Evolutionary conservation across 2,329 filamentous ascomycete species (phyloP), one percentile per base, ranked within the genome.

Genomic region (Diplocarpon rosae): DNA sequence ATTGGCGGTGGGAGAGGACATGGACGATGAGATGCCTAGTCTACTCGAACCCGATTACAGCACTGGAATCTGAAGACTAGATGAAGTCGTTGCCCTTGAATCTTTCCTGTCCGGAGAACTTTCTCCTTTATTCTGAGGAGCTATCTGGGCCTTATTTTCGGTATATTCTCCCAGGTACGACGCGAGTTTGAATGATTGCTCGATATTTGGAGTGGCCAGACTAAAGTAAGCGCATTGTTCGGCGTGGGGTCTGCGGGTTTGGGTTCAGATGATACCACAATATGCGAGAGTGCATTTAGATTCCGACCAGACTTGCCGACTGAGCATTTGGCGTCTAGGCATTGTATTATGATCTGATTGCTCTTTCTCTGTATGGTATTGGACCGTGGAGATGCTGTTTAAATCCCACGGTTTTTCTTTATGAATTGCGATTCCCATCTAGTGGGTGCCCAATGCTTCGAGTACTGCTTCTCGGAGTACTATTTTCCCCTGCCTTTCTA

Each of bases 201-300:
- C 7, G 20, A 24, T 24, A 24, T 3, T 24, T 7, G 20, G 20
- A 24, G 20, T 24, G 20, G 20, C 20, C 20, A 7, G 20, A 24
- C 20, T 24, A 7, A 3, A 24, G 20, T 7, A 3, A 24, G 20
- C 20, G 7, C 20, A 24, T 24, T 24, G 20, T 24, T 24, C 7
- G 20, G 7, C 3, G 4, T 24, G 20, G 4, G 20, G 20, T 24
- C 7, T 24, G 20, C 7, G 20, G 20, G 20, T 24, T 36, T 30
- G 5, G 14, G 6, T 32, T 14, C 31, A 16, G 40, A 16, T 24
- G 40, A 36, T 36, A 36, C 24, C 40, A 37, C 33, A 20, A 15
- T 37, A 36, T 30, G 32, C 40, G 29, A 17, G 24, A 30, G 32
- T 36, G 30, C 39, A n/a, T 41, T 28, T 14, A 41, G 30, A 41